Percentiles rank a stretch among this genome's conserved stretches.
These are phyloP conservation scores for Hansenula lynferdii DNA, from an alignment of 1,139 yeast species.

Conservation along the genomic window DNA sequence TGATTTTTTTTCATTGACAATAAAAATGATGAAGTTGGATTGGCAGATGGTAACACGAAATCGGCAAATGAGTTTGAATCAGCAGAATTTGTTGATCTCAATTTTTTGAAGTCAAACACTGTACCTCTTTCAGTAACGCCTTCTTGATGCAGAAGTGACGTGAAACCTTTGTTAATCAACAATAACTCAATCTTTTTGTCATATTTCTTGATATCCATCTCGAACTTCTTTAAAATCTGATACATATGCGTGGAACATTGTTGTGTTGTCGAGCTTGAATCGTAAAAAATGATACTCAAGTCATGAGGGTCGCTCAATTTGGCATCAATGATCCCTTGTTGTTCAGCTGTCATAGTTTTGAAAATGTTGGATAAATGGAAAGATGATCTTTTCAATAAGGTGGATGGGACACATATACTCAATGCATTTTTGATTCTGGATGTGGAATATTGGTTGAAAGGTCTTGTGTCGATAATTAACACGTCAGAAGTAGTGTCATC, in stretches of 20 bases:
- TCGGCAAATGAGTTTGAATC: slow-evolving; percentile 13
- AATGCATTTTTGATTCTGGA: slow-evolving; percentile 45
- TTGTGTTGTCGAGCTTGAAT: slow-evolving; percentile 24
- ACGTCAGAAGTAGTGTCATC: slow-evolving; percentile 5
- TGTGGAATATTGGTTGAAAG: slow-evolving; percentile 50
- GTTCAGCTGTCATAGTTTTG: slow-evolving; percentile 44
- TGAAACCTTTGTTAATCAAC: slow-evolving; percentile 37
- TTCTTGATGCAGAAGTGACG: slow-evolving; percentile 9
- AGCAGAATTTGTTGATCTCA: slow-evolving; percentile 9
- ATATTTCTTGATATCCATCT: slow-evolving; percentile 21
- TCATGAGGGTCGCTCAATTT: slow-evolving; percentile 13
- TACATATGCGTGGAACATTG: slow-evolving; percentile 34
- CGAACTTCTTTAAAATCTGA: slow-evolving; percentile 40
- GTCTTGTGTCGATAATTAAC: slow-evolving; percentile 57
- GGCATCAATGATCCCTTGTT: slow-evolving; percentile 25
- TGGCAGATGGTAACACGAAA: slow-evolving; percentile 21
- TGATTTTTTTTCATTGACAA: slow-evolving; percentile 18
- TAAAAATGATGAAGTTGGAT: slow-evolving; percentile 17
- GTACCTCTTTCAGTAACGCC: background rate
- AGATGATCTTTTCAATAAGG: slow-evolving; percentile 57
- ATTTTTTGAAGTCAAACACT: slow-evolving; percentile 10
- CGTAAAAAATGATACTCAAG: slow-evolving; percentile 47
- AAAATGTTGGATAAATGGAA: slow-evolving; percentile 50
- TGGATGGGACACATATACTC: slow-evolving; percentile 65
- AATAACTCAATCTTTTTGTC: slow-evolving; percentile 26